Conservation (phyloP, 495 filamentous ascomycete genomes). For the Lasiosphaeriaceae sp. region DNA sequence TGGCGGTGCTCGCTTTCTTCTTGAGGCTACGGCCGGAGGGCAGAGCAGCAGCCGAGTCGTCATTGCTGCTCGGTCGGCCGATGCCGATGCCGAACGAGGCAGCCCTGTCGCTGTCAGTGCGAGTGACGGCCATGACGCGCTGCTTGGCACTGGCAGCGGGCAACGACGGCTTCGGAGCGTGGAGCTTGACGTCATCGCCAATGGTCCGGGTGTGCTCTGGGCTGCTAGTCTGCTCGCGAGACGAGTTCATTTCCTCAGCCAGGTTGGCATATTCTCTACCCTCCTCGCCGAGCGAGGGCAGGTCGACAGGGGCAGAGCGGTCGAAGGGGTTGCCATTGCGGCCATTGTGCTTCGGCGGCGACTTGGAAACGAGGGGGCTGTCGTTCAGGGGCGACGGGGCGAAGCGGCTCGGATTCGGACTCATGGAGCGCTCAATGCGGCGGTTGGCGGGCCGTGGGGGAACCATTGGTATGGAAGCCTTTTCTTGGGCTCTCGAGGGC, state of each 20-base stretch:
- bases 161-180: constrained; percentile 87
- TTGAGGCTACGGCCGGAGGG: constrained; percentile 42
- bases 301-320: constrained; percentile 71
- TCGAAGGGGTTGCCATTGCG: constrained; percentile 48
- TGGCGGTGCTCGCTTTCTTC: constrained; percentile 60
- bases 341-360: constrained; percentile 26
- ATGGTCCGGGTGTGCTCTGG: constrained; percentile 73
- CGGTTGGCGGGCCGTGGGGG: constrained; percentile 68
- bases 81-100: constrained; percentile 78
- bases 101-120: constrained; percentile 81
- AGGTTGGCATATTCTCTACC: constrained; percentile 80
- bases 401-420: constrained; percentile 72
- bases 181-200: constrained; percentile 74
- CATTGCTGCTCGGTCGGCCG: constrained; percentile 56
- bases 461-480: constrained; percentile 46
- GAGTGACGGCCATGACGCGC: constrained; percentile 74
- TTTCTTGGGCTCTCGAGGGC: constrained; percentile 48
- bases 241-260: constrained; percentile 35
- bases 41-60: constrained; percentile 30
- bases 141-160: constrained; percentile 73
- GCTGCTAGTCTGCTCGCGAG: constrained; percentile 33
- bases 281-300: constrained; percentile 85
- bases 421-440: constrained; percentile 69
- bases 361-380: constrained; percentile 31
- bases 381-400: constrained; percentile 86